Evolutionary conservation across 1,139 yeast genomes (phyloP), one percentile per base, ranked within the genome.

Genomic region (Pneumocystis murina): DNA sequence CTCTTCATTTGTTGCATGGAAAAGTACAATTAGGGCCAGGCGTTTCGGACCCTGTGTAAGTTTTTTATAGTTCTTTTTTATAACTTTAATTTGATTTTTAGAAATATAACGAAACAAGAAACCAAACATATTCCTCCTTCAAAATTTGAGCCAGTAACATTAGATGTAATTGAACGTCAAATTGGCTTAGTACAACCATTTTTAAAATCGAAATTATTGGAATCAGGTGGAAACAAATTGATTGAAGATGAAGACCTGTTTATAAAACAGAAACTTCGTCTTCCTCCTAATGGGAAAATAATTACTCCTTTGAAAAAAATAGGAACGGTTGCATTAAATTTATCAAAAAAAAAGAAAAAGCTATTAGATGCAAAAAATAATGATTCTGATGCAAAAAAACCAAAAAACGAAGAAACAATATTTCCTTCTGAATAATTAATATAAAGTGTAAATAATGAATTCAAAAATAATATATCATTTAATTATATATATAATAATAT

Each of bases 231-330:
- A 59, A 73, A 75, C 33, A 76, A 69, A 48, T 66, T 76, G 39
- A 77, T 85, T 41, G 96, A 88, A 71, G 96, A 88, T 70, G 95
- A 87, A 55, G 89, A 85, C 65, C 77, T 88, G 69, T 90, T 95
- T 0, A 84, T 86, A 67, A 86, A 87, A 67, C 80, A 82, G n/a
- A 81, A 94, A 68, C 88, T 96, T 0, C 85, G 92, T 71, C 78
- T 92, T 61, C 97, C 97, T 1, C 97, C 97, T 0, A 89, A 91
- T 12, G 98, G 97, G 60, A 91, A 88, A 73, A 87, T 92, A 55
- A 75, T 36, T 12, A 48, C 33, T 48, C 30, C 55, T 24, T 24
- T 48, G 5, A 48, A 48, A 24, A 48, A 43, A 38, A 20, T 40
- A 20, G 24, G 24, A 12, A 10, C 43, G 10, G 64, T 35, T 10